Conservation (phyloP, 352 stramenopile genomes). For the Nothophytophthora sp. region DNA sequence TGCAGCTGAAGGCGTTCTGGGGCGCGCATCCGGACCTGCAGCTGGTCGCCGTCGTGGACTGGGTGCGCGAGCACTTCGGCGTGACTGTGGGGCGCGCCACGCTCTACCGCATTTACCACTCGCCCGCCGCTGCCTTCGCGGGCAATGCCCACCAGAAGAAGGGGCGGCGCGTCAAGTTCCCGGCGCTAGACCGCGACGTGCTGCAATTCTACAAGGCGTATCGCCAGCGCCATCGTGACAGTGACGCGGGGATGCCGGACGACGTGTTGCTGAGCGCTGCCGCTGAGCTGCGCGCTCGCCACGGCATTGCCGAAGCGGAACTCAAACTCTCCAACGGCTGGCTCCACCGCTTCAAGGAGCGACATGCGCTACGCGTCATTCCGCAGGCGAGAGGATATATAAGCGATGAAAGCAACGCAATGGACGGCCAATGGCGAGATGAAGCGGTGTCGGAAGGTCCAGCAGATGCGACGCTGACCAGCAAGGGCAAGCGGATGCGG, state of each 20-base stretch:
- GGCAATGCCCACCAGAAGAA: constrained; percentile 38
- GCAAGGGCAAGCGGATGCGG: constrained; percentile 3
- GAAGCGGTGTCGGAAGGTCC: neutral
- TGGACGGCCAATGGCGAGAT: neutral
- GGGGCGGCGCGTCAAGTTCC: constrained; percentile 43
- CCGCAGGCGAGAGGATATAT: constrained; percentile 6
- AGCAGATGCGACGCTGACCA: neutral
- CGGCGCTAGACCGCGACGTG: constrained; percentile 36
- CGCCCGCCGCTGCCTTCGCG: constrained; percentile 24
- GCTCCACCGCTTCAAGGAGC: constrained; percentile 48
- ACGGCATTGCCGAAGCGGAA: constrained; percentile 31
- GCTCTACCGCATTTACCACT: constrained; percentile 49
- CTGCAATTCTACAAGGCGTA: constrained; percentile 30
- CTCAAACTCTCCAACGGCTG: constrained; percentile 53
- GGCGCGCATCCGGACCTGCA: constrained; percentile 29
- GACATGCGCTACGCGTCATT: constrained; percentile 18
- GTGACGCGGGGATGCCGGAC: constrained; percentile 14
- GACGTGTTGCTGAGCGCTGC: constrained; percentile 31
- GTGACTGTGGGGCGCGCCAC: constrained; percentile 36
- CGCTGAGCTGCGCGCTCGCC: constrained; percentile 28
- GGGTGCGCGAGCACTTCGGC: constrained; percentile 37
- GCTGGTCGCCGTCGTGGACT: constrained; percentile 27
- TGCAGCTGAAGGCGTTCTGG: constrained; percentile 39
- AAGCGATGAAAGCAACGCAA: neutral
- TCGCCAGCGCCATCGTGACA: neutral